Conservation (phyloP, 83 land plant genomes). For the Picea abies region DNA sequence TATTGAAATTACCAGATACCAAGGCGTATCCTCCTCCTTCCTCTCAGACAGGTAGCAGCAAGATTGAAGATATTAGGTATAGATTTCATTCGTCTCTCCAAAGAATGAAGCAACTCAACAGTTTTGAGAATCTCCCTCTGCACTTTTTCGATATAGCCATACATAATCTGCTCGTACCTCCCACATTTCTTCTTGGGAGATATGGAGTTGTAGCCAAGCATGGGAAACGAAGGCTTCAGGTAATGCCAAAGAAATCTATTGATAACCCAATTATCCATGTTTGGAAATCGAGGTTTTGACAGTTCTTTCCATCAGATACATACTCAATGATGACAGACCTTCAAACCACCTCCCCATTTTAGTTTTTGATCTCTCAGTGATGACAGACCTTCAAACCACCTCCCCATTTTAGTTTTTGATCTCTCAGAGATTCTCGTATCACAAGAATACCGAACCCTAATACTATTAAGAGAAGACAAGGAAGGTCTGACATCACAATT, state of each 20-base stretch:
- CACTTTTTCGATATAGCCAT: constrained; percentile 10
- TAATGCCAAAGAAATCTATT: constrained; percentile 59
- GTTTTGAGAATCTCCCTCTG: constrained; percentile 17
- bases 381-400: constrained; percentile 57
- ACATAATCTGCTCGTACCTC: constrained; percentile 6
- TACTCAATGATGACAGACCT: constrained; percentile 42
- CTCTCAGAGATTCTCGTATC: too few species aligned
- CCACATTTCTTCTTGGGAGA: constrained; percentile 34
- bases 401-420: too few species aligned
- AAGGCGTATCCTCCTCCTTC: too few species aligned
- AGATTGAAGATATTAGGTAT: too few species aligned
- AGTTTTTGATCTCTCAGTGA: too few species aligned
- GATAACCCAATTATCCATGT: constrained; percentile 36
- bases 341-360: constrained; percentile 32
- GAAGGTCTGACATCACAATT: too few species aligned
- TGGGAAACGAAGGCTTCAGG: constrained; percentile 32
- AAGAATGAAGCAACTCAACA: too few species aligned
- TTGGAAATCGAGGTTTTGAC: constrained; percentile 43
- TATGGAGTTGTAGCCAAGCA: constrained; percentile 22
- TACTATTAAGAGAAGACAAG: too few species aligned
- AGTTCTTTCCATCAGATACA: background rate
- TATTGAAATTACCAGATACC: too few species aligned
- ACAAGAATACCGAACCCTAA: too few species aligned
- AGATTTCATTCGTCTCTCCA: too few species aligned
- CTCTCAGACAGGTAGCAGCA: too few species aligned